These are phyloP conservation scores for Fragaria iinumae DNA, from an alignment of 306 rosid species.

Conservation along the genomic window DNA sequence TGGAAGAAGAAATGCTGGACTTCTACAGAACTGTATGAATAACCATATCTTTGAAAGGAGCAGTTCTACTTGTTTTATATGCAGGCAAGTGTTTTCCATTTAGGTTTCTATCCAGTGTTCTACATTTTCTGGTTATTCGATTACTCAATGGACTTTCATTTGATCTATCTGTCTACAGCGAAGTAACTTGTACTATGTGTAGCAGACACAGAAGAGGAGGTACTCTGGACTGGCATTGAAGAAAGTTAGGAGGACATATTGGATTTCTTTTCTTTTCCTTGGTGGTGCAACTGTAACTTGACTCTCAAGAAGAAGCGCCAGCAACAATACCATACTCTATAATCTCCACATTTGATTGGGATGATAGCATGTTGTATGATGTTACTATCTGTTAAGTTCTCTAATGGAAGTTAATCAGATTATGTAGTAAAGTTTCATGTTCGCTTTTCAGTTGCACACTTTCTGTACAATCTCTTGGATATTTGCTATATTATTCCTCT, in stretches of 20 bases:
- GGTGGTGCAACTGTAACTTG: background rate
- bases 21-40: constrained; percentile 41
- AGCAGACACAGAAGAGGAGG: background rate
- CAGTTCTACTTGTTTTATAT: background rate
- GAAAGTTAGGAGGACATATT: background rate
- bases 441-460: background rate
- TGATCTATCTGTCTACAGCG: background rate
- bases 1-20: constrained; percentile 89
- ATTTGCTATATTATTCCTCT: background rate
- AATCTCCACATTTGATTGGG: background rate
- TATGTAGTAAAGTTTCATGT: background rate
- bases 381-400: background rate
- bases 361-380: background rate
- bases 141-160: background rate
- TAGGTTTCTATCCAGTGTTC: background rate
- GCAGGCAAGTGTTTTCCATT: background rate
- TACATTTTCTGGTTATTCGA: constrained; percentile 1
- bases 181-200: background rate
- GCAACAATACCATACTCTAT: background rate
- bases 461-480: background rate
- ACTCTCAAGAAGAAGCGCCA: background rate
- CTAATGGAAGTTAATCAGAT: background rate
- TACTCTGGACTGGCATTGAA: background rate
- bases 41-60: background rate
- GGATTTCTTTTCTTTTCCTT: background rate